Evolutionary conservation across 1,284 basidiomycete species (phyloP).

Genomic region (Irpex sp.): DNA sequence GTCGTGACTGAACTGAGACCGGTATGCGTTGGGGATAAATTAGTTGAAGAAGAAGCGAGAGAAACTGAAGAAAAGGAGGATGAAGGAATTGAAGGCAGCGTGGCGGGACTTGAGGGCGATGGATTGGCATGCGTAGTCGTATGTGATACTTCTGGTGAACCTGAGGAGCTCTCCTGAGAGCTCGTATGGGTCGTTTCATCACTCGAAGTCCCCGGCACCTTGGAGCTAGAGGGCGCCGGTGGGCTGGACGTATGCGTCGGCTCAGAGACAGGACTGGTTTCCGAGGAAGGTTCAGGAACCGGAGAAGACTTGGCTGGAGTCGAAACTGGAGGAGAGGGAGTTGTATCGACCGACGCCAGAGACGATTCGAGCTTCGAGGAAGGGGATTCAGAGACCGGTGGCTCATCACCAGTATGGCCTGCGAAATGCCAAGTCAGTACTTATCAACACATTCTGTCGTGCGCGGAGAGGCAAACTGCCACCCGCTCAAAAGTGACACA

Average conservation of each 20-base stretch:
- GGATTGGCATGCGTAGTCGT: not conserved
- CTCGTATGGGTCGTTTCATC: not conserved
- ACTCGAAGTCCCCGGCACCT: not conserved
- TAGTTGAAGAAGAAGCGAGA: not conserved
- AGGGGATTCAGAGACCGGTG: not conserved
- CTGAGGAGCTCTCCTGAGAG: not conserved
- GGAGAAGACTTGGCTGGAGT: not conserved
- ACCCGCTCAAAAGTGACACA: not conserved
- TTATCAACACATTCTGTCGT: not conserved
- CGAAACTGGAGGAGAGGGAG: not conserved
- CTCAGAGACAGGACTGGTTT: not conserved
- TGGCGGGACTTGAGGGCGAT: not conserved
- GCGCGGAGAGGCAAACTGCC: not conserved
- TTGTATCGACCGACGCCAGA: not conserved
- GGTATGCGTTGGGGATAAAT: not conserved
- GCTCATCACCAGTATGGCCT: conserved; percentile 12
- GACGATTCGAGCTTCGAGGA: not conserved
- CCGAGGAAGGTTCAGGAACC: not conserved
- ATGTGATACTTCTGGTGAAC: not conserved
- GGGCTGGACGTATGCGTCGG: not conserved
- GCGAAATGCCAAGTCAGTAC: not conserved
- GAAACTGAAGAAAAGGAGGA: not conserved
- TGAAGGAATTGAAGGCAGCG: not conserved
- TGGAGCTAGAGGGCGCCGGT: not conserved
- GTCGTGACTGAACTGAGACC: not conserved